These are phyloP conservation scores for Dryas alaskensis DNA, from an alignment of 306 rosid genomes.

Conservation along the genomic window DNA sequence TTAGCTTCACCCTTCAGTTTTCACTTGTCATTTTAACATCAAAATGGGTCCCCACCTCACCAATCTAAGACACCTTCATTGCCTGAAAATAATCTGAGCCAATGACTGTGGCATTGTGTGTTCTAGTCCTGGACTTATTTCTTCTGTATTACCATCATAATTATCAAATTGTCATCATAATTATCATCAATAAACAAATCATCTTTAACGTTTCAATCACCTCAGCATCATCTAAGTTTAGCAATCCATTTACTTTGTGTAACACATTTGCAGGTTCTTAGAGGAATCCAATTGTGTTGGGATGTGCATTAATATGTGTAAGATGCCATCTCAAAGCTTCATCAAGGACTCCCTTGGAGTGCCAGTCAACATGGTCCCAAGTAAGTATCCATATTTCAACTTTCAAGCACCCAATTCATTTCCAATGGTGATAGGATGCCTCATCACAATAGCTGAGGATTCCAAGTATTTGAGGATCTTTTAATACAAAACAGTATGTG, in stretches of 20 bases:
- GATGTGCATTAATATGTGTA: conserved; percentile 86
- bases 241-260: not conserved
- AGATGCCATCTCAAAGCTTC: conserved; percentile 74
- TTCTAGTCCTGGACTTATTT: conserved; percentile 9
- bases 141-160: conserved; percentile 38
- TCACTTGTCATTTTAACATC: not conserved
- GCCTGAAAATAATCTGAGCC: conserved; percentile 33
- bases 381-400: conserved; percentile 43
- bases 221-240: conserved; percentile 7
- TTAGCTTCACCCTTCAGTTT: conserved; percentile 11
- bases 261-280: conserved; percentile 57
- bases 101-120: conserved; percentile 37
- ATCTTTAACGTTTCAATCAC: not conserved
- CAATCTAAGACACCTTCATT: conserved; percentile 42
- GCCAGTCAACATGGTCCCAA: conserved; percentile 87
- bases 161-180: conserved; percentile 29
- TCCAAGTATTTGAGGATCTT: too few species aligned
- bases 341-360: conserved; percentile 71
- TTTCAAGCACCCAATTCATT: not conserved
- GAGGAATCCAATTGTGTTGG: conserved; percentile 83
- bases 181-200: conserved; percentile 23
- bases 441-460: too few species aligned
- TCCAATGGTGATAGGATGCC: too few species aligned
- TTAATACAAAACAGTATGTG: not conserved
- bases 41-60: conserved; percentile 36